Evolutionary conservation across 2,329 filamentous ascomycete genomes (phyloP).

Genomic region (Aspergillus fijiensis): DNA sequence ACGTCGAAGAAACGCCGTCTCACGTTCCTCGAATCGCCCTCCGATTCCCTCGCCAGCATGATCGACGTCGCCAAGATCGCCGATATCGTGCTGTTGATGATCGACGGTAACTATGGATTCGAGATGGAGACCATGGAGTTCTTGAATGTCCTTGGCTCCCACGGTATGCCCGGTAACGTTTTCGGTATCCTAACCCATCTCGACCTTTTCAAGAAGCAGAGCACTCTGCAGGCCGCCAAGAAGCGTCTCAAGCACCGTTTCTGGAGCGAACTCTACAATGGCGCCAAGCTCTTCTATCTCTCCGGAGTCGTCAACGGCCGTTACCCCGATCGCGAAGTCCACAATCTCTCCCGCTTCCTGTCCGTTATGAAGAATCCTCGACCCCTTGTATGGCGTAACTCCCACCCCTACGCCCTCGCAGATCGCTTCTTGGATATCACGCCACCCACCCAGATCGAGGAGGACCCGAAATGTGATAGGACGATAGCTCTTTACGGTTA

Average conservation of each 20-base stretch:
- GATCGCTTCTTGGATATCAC: conserved; percentile 96
- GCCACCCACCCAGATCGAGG: conserved; percentile 85
- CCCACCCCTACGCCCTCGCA: conserved; percentile 88
- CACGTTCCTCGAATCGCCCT: conserved; percentile 96
- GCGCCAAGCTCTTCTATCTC: conserved; percentile 94
- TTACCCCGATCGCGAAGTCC: conserved; percentile 93
- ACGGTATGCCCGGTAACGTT: conserved; percentile 97
- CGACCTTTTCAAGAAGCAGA: conserved; percentile 91
- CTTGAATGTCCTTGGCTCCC: conserved; percentile 85
- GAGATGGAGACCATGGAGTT: conserved; percentile 99
- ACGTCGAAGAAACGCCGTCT: conserved; percentile 93
- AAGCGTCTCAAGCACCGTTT: conserved; percentile 93
- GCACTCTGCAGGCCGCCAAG: conserved; percentile 87
- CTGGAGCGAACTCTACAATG: conserved; percentile 96
- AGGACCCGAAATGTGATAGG: conserved; percentile 84
- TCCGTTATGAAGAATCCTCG: conserved; percentile 99
- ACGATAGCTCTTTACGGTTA: conserved; percentile 92
- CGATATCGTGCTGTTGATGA: conserved; percentile 96
- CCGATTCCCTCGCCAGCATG: conserved; percentile 88
- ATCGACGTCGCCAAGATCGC: conserved; percentile 96
- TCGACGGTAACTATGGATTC: conserved; percentile 97
- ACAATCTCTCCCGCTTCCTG: conserved; percentile 91
- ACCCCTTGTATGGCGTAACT: conserved; percentile 94
- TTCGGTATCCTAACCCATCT: conserved; percentile 96
- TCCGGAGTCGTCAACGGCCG: conserved; percentile 95